Conservation (phyloP, 164 flowering plant species). For the Magnolia officinalis region DNA sequence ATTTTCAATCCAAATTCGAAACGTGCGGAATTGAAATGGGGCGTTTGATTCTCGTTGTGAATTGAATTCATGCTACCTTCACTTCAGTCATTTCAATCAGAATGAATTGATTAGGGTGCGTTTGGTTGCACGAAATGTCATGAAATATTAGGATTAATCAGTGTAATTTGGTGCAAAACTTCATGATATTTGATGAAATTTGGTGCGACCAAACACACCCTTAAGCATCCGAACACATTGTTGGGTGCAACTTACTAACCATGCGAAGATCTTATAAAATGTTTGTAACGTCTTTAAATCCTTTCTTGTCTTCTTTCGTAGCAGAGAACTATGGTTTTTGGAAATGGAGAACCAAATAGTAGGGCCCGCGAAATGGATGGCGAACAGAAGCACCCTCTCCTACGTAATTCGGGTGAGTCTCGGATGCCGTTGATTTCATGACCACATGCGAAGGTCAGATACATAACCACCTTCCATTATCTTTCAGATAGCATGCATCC, state of each 20-base stretch:
- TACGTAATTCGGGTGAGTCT: slow-evolving; percentile 39
- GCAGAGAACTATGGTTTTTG: slow-evolving; percentile 23
- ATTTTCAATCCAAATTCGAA: background rate
- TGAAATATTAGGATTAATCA: too few species aligned
- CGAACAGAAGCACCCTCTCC: slow-evolving; percentile 23
- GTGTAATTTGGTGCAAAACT: too few species aligned
- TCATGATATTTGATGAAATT: too few species aligned
- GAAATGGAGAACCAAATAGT: slow-evolving; percentile 14
- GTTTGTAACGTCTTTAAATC: too few species aligned
- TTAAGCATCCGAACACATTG: too few species aligned
- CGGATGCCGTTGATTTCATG: background rate
- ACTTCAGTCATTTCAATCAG: too few species aligned
- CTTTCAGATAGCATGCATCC: slow-evolving; percentile 44
- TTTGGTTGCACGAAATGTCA: too few species aligned
- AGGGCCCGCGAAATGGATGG: slow-evolving; percentile 23
- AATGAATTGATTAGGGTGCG: too few species aligned
- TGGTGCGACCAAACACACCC: too few species aligned
- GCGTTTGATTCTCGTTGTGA: background rate
- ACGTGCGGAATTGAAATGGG: background rate
- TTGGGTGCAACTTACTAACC: too few species aligned
- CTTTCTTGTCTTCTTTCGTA: background rate
- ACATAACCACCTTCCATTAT: background rate
- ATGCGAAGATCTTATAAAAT: too few species aligned
- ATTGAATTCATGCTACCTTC: background rate
- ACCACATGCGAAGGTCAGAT: background rate